Evolutionary conservation across 257 asterid species (phyloP).

Genomic region (Lithospermum erythrorhizon): DNA sequence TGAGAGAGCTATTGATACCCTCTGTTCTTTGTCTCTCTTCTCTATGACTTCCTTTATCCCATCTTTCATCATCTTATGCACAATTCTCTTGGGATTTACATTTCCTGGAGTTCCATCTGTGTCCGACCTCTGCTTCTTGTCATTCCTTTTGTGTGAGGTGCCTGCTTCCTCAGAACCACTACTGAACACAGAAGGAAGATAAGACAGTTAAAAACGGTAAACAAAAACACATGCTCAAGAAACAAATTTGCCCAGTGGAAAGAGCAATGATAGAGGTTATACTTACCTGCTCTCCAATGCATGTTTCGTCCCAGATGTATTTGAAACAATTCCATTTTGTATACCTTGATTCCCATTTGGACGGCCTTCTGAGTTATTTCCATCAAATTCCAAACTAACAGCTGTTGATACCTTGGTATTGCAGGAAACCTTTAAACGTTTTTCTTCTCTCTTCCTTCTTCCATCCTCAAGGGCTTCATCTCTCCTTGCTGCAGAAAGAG

Average conservation of each 20-base stretch:
- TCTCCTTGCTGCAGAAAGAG: conserved; percentile 78
- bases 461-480: conserved; percentile 84
- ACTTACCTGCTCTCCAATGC: conserved; percentile 48
- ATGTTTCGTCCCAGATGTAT: conserved; percentile 27
- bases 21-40: conserved; percentile 57
- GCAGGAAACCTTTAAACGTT: conserved; percentile 39
- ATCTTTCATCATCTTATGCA: conserved; percentile 65
- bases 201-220: background rate
- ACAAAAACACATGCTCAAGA: conserved; percentile 5
- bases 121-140: conserved; percentile 47
- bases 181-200: conserved; percentile 17
- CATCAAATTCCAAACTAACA: too few species aligned
- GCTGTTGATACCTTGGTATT: conserved; percentile 3
- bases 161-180: conserved; percentile 49
- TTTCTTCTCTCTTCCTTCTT: conserved; percentile 79
- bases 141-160: conserved; percentile 26
- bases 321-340: conserved; percentile 28
- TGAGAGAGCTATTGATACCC: conserved; percentile 36
- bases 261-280: background rate
- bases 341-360: conserved; percentile 20
- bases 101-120: conserved; percentile 24
- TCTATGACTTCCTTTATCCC: conserved; percentile 62
- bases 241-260: conserved; percentile 7
- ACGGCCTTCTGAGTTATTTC: too few species aligned
- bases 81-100: conserved; percentile 44